Evolutionary conservation across 192 early-diverging fungal genomes (phyloP).

Genomic region (Coemansia sp.): DNA sequence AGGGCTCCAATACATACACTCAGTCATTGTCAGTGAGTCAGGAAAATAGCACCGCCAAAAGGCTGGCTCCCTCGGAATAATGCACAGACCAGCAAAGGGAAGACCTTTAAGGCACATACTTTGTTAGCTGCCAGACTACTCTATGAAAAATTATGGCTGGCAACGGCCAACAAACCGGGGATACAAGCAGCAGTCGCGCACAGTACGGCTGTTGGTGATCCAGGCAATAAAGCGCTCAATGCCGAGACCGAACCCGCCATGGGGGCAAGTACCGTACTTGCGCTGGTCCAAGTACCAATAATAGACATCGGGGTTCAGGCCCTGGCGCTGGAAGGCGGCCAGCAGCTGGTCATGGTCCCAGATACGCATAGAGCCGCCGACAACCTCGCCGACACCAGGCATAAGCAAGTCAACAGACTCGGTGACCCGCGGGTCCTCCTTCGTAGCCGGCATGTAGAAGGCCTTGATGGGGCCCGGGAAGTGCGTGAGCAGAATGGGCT

Average conservation of each 20-base stretch:
- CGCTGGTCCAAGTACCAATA: constrained; percentile 99
- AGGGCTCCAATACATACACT: no score
- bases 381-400: constrained; percentile 97
- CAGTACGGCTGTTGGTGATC: constrained; percentile 87
- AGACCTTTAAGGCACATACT: not conserved
- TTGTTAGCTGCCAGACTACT: no score
- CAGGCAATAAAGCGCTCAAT: constrained; percentile 97
- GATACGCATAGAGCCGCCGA: constrained; percentile 97
- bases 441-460: constrained; percentile 98
- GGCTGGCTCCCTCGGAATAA: not conserved
- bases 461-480: constrained; percentile 99
- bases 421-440: constrained; percentile 79
- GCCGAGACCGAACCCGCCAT: constrained; percentile 97
- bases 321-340: constrained; percentile 83
- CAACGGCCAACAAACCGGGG: constrained; percentile 89
- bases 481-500: constrained; percentile 90
- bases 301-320: constrained; percentile 91
- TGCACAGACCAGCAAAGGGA: not conserved
- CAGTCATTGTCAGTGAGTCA: no score
- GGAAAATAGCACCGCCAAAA: not conserved
- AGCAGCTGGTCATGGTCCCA: constrained; percentile 78
- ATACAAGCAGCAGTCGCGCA: constrained; percentile 89
- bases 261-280: constrained; percentile 95
- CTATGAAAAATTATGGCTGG: constrained; percentile 58
- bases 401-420: constrained; percentile 98